Evolutionary conservation across 2,329 filamentous ascomycete species (phyloP).

Genomic region (Xylaria sp.): DNA sequence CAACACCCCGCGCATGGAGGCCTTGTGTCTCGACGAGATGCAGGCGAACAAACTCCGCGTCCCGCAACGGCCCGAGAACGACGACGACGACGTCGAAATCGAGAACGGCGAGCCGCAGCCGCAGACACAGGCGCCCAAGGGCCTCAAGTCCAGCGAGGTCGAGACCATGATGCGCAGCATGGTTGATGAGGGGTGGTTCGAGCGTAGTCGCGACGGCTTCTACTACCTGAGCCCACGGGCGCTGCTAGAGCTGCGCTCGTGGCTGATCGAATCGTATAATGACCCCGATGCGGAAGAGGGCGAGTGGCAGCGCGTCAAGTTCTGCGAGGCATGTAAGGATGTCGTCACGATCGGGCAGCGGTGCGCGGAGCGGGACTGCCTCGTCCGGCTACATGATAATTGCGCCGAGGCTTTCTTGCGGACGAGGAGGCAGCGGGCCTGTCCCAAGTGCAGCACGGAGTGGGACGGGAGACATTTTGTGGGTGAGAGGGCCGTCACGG

Average conservation of each 20-base stretch:
- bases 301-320: conserved; percentile 82
- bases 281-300: conserved; percentile 69
- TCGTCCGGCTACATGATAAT: conserved; percentile 77
- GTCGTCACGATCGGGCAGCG: conserved; percentile 87
- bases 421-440: conserved; percentile 69
- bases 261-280: conserved; percentile 92
- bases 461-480: conserved; percentile 65
- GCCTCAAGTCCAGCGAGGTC: conserved; percentile 81
- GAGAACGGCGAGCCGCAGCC: conserved; percentile 49
- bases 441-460: conserved; percentile 67
- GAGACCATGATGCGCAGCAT: conserved; percentile 77
- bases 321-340: conserved; percentile 88
- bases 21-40: conserved; percentile 83
- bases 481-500: conserved; percentile 67
- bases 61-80: conserved; percentile 55
- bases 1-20: conserved; percentile 82
- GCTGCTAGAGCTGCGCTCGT: conserved; percentile 85
- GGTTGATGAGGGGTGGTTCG: conserved; percentile 85
- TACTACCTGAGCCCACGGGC: conserved; percentile 81
- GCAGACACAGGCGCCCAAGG: conserved; percentile 54
- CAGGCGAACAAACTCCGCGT: conserved; percentile 78
- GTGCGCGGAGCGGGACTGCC: conserved; percentile 75
- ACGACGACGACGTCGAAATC: conserved; percentile 45
- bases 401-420: conserved; percentile 81
- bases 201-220: conserved; percentile 76